These are phyloP conservation scores for Filosporella fistucella DNA, from an alignment of 495 filamentous ascomycete species.

Conservation along the genomic window DNA sequence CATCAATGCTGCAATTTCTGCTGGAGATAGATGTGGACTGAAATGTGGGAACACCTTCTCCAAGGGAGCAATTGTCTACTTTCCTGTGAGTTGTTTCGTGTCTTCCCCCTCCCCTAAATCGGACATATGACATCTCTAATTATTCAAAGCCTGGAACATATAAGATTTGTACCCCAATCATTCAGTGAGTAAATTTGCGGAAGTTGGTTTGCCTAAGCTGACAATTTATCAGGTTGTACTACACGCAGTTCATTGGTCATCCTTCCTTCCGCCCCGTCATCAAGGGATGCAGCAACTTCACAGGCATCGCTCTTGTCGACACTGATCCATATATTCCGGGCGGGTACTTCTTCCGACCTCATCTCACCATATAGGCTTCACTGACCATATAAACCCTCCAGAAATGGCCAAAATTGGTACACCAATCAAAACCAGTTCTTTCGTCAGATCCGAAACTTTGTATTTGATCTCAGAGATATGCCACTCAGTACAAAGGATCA, in stretches of 20 bases:
- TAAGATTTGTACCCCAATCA: conserved; percentile 18
- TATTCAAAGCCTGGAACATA: too few species aligned
- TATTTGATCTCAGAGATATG: too few species aligned
- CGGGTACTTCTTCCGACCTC: background rate
- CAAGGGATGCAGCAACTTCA: background rate
- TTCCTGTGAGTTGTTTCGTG: too few species aligned
- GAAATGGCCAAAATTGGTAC: background rate
- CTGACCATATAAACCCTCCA: too few species aligned
- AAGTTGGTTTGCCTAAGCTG: background rate
- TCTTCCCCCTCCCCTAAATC: too few species aligned
- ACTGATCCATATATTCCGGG: background rate
- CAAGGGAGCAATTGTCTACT: conserved; percentile 46
- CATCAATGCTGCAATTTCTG: conserved; percentile 44
- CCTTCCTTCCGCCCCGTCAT: background rate
- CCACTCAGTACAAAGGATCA: background rate
- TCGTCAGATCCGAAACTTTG: background rate
- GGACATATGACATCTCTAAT: too few species aligned
- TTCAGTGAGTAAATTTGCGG: too few species aligned
- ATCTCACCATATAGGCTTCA: background rate
- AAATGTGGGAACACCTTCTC: conserved; percentile 44
- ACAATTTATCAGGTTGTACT: conserved; percentile 24
- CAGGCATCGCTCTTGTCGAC: background rate
- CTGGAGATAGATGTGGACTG: conserved; percentile 41
- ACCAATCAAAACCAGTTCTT: background rate
- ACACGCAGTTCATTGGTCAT: conserved; percentile 36